These are phyloP conservation scores for Wickerhamiella kurtzmanii DNA, from an alignment of 805 yeast genomes.

Conservation along the genomic window DNA sequence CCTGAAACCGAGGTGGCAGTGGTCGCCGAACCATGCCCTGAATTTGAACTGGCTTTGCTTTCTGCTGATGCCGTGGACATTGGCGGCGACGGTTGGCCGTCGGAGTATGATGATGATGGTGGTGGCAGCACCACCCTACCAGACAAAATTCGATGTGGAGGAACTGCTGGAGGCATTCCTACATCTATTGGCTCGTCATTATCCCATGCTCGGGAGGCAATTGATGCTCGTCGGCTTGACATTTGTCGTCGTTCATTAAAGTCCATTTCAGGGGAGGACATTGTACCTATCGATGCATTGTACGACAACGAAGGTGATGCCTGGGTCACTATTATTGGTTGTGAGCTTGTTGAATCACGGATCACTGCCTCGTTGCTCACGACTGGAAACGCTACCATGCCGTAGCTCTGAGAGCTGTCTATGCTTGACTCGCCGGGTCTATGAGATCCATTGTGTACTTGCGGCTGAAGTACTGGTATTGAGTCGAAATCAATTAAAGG, in stretches of 20 bases:
- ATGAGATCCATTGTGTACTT: background rate
- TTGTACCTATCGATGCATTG: background rate
- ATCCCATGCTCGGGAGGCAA: background rate
- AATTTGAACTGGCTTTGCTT: background rate
- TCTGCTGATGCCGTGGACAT: background rate
- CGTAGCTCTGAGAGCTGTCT: background rate
- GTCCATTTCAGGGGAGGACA: background rate
- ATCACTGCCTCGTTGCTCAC: background rate
- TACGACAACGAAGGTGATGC: background rate
- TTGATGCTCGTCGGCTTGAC: background rate
- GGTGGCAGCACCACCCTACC: slow-evolving; percentile 1
- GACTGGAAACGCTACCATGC: background rate
- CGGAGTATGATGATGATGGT: background rate
- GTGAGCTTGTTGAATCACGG: background rate
- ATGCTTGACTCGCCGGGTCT: background rate
- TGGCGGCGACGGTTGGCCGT: background rate
- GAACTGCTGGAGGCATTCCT: slow-evolving; percentile 16
- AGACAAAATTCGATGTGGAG: slow-evolving; percentile 9
- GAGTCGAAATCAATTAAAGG: background rate
- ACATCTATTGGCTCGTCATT: slow-evolving; percentile 9
- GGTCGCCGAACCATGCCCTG: too few species aligned
- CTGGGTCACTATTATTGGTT: background rate
- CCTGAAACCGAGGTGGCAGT: too few species aligned
- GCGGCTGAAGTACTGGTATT: background rate
- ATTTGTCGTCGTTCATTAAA: background rate